Evolutionary conservation across 805 yeast species (phyloP).

Genomic region (Blastobotrys attinorum): DNA sequence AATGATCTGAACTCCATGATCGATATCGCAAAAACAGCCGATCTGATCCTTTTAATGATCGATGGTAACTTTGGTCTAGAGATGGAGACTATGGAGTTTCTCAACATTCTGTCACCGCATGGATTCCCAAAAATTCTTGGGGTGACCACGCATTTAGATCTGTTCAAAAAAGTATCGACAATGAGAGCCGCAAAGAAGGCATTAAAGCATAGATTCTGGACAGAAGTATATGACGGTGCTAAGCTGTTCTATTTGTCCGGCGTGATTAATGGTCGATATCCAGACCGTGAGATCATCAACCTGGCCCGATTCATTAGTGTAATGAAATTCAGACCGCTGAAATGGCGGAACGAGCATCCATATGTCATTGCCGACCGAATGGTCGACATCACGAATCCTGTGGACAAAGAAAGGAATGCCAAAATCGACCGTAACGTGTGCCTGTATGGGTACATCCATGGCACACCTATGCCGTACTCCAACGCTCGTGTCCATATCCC

Average conservation of each 20-base stretch:
- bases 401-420: conserved; percentile 63
- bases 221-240: conserved; percentile 98
- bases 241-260: conserved; percentile 91
- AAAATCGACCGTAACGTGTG: conserved; percentile 87
- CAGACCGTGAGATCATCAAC: conserved; percentile 91
- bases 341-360: conserved; percentile 99
- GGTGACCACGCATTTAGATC: conserved; percentile 89
- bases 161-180: conserved; percentile 83
- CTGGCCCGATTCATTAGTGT: conserved; percentile 88
- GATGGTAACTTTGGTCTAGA: conserved; percentile 98
- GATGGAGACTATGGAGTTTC: conserved; percentile 99
- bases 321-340: conserved; percentile 97
- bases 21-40: conserved; percentile 93
- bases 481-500: conserved; percentile 84
- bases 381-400: conserved; percentile 92
- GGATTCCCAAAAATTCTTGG: conserved; percentile 98
- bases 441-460: conserved; percentile 89
- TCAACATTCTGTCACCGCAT: conserved; percentile 93
- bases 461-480: conserved; percentile 67
- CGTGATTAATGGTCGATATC: conserved; percentile 93
- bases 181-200: conserved; percentile 86
- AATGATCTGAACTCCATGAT: conserved; percentile 94
- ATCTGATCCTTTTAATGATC: conserved; percentile 75
- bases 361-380: conserved; percentile 85
- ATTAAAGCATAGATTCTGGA: conserved; percentile 93